A percentile compares a stretch with the other conserved stretches of the same genome.
Conservation (phyloP, 1,139 yeast species). For the Eremothecium cymbalariae region DNA sequence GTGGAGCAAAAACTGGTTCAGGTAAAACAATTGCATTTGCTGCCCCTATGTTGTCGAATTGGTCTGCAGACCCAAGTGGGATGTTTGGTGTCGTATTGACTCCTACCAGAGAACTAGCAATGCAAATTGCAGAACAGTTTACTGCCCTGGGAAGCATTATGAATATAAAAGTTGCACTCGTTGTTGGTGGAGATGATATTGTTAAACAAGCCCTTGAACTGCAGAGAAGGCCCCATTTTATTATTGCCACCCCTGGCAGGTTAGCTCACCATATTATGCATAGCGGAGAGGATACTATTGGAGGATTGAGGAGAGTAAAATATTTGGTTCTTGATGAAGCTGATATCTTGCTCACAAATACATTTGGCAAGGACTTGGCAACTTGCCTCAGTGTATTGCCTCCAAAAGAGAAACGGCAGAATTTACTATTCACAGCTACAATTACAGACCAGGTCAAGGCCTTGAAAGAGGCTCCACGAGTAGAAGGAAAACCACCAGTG, state of each 20-base stretch:
- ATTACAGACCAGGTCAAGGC: slow-evolving; percentile 87
- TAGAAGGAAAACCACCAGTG: slow-evolving; percentile 55
- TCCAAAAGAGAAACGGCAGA: slow-evolving; percentile 63
- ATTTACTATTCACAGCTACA: slow-evolving; percentile 89
- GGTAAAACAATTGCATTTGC: slow-evolving; percentile 98
- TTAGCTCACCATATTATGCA: slow-evolving; percentile 84
- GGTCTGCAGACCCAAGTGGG: slow-evolving; percentile 95
- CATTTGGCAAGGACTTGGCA: slow-evolving; percentile 72
- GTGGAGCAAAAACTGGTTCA: slow-evolving; percentile 97
- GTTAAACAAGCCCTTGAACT: slow-evolving; percentile 75
- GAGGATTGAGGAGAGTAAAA: slow-evolving; percentile 68
- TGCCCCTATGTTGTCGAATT: slow-evolving; percentile 85
- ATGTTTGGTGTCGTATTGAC: slow-evolving; percentile 83
- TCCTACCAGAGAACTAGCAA: slow-evolving; percentile 92
- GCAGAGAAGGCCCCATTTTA: slow-evolving; percentile 83
- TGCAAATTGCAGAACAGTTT: slow-evolving; percentile 95
- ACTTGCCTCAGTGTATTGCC: slow-evolving; percentile 70
- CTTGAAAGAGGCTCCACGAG: slow-evolving; percentile 58
- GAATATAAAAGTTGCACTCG: slow-evolving; percentile 70
- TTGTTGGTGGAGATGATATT: slow-evolving; percentile 95
- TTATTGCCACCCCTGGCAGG: slow-evolving; percentile 96
- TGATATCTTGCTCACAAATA: slow-evolving; percentile 75
- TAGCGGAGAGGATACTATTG: slow-evolving; percentile 82
- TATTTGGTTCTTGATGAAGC: slow-evolving; percentile 93
- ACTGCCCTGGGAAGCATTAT: slow-evolving; percentile 84